phyloP scores from a whole-genome alignment of 306 rosid species.

The Elaeagnus macrophylla region DNA sequence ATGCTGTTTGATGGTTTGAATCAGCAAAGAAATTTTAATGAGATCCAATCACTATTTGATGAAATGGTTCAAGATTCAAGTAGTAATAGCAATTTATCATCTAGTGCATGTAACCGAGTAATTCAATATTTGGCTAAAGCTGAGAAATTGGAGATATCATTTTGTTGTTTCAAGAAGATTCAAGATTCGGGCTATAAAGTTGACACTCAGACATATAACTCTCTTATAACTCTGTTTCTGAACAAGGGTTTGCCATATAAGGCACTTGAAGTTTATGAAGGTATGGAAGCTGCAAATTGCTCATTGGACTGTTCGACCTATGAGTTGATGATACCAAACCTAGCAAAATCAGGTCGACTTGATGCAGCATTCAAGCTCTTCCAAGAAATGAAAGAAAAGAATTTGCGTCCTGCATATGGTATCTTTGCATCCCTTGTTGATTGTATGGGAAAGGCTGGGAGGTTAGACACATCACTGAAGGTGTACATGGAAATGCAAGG shows the following conservation, averaged over 20 bases:
- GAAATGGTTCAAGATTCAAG: conserved; percentile 70
- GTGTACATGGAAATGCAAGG: conserved; percentile 84
- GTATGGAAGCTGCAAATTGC: conserved; percentile 59
- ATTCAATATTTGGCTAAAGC: conserved; percentile 80
- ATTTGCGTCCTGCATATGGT: conserved; percentile 49
- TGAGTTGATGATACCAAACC: conserved; percentile 82
- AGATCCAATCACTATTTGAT: conserved; percentile 68
- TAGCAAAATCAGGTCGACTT: conserved; percentile 89
- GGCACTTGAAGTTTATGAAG: conserved; percentile 87
- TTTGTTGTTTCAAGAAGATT: conserved; percentile 78
- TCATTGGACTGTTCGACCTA: conserved; percentile 68
- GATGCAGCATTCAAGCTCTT: conserved; percentile 87
- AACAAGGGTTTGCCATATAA: conserved; percentile 88
- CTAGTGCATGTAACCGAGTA: conserved; percentile 55
- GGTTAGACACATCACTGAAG: conserved; percentile 78
- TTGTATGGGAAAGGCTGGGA: conserved; percentile 92
- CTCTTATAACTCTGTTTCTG: conserved; percentile 66
- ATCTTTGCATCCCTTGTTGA: conserved; percentile 71
- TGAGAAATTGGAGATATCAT: conserved; percentile 78
- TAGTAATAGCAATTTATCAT: conserved; percentile 33
- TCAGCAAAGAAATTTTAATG: conserved; percentile 60
- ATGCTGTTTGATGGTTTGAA: conserved; percentile 66
- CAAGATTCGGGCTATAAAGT: conserved; percentile 52
- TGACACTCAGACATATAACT: conserved; percentile 69
- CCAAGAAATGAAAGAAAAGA: conserved; percentile 71